phyloP scores from a whole-genome alignment of 495 filamentous ascomycete species.

The Lindgomyces ingoldianus region DNA sequence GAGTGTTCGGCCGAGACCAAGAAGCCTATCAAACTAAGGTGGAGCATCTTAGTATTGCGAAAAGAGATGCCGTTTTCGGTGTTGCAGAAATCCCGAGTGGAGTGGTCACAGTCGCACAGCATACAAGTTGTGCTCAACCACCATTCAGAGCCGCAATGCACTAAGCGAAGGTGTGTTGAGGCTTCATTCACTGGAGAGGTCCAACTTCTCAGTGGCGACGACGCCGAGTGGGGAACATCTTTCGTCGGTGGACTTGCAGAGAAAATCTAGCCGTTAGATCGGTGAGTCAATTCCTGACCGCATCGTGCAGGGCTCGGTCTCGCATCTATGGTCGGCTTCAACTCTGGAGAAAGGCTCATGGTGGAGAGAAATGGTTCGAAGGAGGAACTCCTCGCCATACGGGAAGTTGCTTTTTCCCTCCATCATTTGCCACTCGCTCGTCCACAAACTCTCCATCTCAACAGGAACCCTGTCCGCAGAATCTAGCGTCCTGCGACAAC shows the following conservation, averaged over 20 bases:
- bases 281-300: neutral
- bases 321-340: no score
- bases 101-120: no score
- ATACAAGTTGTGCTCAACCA: no score
- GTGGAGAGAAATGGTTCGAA: neutral
- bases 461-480: neutral
- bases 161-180: no score
- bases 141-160: no score
- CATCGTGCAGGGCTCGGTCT: no score
- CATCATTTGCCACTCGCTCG: neutral
- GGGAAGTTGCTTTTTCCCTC: neutral
- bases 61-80: no score
- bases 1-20: no score
- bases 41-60: no score
- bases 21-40: no score
- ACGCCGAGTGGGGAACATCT: neutral
- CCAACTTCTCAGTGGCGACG: neutral
- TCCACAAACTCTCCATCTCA: neutral
- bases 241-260: neutral
- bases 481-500: neutral
- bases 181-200: no score
- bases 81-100: no score
- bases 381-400: neutral
- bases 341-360: neutral
- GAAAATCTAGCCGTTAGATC: neutral